Base-by-base conservation (phyloP, 1,284 basidiomycete genomes). In the Ceratobasidium papillatum region DNA sequence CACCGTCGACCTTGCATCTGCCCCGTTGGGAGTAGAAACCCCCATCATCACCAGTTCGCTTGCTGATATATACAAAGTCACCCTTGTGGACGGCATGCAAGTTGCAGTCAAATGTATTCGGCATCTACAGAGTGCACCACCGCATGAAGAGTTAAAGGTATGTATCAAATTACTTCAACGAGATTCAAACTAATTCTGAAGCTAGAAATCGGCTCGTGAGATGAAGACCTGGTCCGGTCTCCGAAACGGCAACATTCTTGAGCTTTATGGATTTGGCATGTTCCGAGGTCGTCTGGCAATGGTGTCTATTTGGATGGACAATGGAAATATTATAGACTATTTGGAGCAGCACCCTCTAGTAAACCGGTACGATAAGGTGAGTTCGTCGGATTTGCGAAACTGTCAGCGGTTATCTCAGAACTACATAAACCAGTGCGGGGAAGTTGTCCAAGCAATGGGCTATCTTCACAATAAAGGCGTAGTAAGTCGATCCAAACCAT, bases 71-170 rank as follows among this genome's bases (percentile, higher is more conserved):
- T 66, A 34, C 32, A 52, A 52, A 51, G 17, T 66, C 7, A 34
- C 45, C n/a, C 32, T 66, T 7, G 51, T 30, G 64, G n/a, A 52
- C 17, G 32, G 47, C 3, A 7, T 7, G 14, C 22, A 3, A 3
- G 32, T 66, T 34, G 64, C 64, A 32, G 64, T 66, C 17, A 66
- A 66, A 27, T 66, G 64, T 38, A 30, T 52, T 19, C 19, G 34
- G 19, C 34, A 38, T 38, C n/a, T 56, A 56, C 17, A 25, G 7
- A 36, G 19, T 38, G 34, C 11, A 22, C 45, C 14, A 52, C 45
- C 14, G 25, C 4, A 52, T 47, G 52, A 30, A 45, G 11, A 66
- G 17, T 27, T 66, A 0, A 66, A 66, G 34, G 64, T 66, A 63
- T 22, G 47, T 41, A 41, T 41, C 14, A 14, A 41, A 41, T 41